phyloP scores from a whole-genome alignment of 495 filamentous ascomycete genomes.

The Trichoderma parareesei region DNA sequence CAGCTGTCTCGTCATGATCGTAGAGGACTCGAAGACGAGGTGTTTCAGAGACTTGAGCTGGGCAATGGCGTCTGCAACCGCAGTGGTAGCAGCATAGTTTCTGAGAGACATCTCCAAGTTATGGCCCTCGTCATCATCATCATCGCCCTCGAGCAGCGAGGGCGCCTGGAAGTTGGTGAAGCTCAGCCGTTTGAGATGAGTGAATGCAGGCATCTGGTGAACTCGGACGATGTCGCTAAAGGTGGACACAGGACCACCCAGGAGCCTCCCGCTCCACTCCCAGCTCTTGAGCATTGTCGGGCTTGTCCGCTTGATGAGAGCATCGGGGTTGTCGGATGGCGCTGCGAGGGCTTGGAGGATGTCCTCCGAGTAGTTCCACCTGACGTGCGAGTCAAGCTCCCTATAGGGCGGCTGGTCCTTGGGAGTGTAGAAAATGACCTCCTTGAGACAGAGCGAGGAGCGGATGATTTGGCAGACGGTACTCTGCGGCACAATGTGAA shows the following conservation, averaged over 20 bases:
- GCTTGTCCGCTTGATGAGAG: not conserved
- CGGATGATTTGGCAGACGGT: not conserved
- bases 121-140: not conserved
- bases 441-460: conserved; percentile 34
- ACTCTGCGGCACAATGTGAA: conserved; percentile 28
- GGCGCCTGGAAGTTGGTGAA: conserved; percentile 57
- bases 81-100: conserved; percentile 26
- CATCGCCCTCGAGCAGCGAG: conserved; percentile 17
- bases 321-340: conserved; percentile 23
- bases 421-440: conserved; percentile 47
- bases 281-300: conserved; percentile 51
- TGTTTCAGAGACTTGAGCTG: conserved; percentile 52
- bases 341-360: conserved; percentile 49
- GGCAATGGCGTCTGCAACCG: conserved; percentile 48
- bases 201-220: conserved; percentile 55
- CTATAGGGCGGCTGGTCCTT: conserved; percentile 49
- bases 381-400: conserved; percentile 35
- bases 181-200: conserved; percentile 47
- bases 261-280: conserved; percentile 70
- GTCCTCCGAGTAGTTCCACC: conserved; percentile 54
- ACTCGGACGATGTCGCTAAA: conserved; percentile 48
- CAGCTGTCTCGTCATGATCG: conserved; percentile 50
- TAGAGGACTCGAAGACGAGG: conserved; percentile 60
- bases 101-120: conserved; percentile 15
- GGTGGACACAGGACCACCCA: conserved; percentile 40